Percentiles rank a stretch among this genome's conserved stretches.
These are phyloP conservation scores for Naganishia vaughanmartiniae DNA, from an alignment of 768 basidiomycete species.

Conservation along the genomic window DNA sequence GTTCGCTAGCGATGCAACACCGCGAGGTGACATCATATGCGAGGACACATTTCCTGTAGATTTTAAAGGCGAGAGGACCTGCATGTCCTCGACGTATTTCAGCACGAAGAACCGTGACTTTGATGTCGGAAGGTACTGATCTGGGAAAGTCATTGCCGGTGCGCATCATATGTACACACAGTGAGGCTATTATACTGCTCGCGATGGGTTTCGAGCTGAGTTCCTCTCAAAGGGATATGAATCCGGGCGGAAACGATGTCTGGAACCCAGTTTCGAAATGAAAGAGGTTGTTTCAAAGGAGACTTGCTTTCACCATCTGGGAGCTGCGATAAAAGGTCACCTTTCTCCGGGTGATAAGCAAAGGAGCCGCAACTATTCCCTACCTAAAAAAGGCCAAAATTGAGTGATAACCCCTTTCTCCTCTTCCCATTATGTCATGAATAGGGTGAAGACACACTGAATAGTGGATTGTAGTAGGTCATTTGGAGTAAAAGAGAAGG, in stretches of 20 bases:
- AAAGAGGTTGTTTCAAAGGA: neutral
- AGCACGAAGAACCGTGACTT: neutral
- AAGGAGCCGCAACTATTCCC: neutral
- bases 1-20: neutral
- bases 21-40: neutral
- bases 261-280: neutral
- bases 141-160: neutral
- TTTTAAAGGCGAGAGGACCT: neutral
- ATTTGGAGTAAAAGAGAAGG: no score
- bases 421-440: no score
- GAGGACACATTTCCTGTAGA: neutral
- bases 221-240: neutral
- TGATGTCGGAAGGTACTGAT: neutral
- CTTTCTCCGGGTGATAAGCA: neutral
- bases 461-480: no score
- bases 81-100: neutral
- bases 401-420: neutral
- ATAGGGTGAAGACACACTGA: no score
- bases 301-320: neutral
- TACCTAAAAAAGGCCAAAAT: neutral
- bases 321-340: neutral
- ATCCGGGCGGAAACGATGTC: neutral
- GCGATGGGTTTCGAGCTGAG: neutral
- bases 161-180: neutral
- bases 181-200: neutral